Evolutionary conservation across 176 grass and related monocot species (phyloP).

Genomic region (Neostapfia colusana): DNA sequence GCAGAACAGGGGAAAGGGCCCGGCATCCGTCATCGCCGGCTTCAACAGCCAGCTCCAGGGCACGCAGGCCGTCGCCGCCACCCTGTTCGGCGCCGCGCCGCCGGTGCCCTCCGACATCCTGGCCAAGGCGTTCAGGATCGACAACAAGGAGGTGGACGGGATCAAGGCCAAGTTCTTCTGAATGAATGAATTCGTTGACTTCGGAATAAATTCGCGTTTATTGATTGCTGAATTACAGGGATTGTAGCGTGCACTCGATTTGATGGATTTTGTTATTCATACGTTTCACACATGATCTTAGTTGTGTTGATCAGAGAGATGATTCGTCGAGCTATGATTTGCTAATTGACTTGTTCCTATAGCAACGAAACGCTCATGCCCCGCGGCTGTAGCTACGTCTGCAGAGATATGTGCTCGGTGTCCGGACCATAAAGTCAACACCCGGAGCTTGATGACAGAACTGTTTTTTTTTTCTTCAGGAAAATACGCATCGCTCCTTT

Average conservation of each 20-base stretch:
- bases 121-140: slow-evolving; percentile 65
- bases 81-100: slow-evolving; percentile 57
- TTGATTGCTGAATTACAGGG: not conserved
- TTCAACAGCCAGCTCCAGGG: slow-evolving; percentile 41
- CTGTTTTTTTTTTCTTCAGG: too few relatives aligned
- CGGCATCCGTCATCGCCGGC: slow-evolving; percentile 57
- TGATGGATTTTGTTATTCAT: not conserved
- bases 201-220: not conserved
- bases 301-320: too few relatives aligned
- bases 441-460: too few relatives aligned
- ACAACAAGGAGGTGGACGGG: not conserved
- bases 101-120: slow-evolving; percentile 53
- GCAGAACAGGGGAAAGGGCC: slow-evolving; percentile 48
- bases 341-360: not conserved
- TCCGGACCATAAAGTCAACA: not conserved
- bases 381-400: not conserved
- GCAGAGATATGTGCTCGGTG: too few relatives aligned
- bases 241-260: not conserved
- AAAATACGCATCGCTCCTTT: too few relatives aligned
- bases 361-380: too few relatives aligned
- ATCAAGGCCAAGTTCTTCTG: slow-evolving; percentile 2
- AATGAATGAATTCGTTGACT: not conserved
- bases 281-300: not conserved
- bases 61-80: slow-evolving; percentile 51
- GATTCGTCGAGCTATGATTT: too few relatives aligned